Conservation (phyloP, 352 stramenopile genomes). For the Phytophthora europaea region DNA sequence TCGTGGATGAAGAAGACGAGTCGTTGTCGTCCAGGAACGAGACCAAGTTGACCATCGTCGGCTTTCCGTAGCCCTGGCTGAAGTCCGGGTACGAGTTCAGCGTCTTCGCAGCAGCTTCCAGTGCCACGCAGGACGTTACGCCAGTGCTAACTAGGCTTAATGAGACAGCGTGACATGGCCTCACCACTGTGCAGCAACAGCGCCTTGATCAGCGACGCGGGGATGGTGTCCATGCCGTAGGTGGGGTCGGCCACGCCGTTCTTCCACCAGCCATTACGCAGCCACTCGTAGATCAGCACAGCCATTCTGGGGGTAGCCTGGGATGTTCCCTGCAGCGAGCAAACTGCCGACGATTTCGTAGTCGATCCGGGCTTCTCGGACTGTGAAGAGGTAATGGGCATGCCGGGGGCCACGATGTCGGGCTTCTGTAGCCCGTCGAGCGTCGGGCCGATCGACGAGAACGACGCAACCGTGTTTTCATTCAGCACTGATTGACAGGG, state of each 20-base stretch:
- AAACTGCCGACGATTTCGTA: constrained; percentile 51
- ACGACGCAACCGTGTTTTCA: constrained; percentile 73
- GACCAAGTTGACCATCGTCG: constrained; percentile 68
- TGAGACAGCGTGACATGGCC: constrained; percentile 60
- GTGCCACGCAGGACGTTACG: constrained; percentile 64
- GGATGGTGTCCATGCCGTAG: constrained; percentile 68
- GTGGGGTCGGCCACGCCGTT: constrained; percentile 64
- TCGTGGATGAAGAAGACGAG: constrained; percentile 17
- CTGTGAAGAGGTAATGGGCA: constrained; percentile 74
- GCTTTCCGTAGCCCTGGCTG: constrained; percentile 84
- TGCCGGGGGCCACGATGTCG: constrained; percentile 79
- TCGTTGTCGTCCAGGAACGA: constrained; percentile 46
- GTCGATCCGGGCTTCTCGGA: constrained; percentile 59
- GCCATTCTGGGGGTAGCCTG: constrained; percentile 90
- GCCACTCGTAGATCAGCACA: constrained; percentile 88
- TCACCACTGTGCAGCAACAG: constrained; percentile 85
- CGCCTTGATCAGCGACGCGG: constrained; percentile 85
- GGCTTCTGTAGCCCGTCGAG: constrained; percentile 81
- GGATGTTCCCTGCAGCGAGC: constrained; percentile 75
- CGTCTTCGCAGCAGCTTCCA: constrained; percentile 43
- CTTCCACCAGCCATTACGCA: constrained; percentile 86
- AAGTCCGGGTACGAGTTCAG: constrained; percentile 67
- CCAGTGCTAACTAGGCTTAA: constrained; percentile 47
- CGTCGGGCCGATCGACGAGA: constrained; percentile 77
- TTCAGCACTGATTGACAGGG: constrained; percentile 63